These are phyloP conservation scores for Magnolia officinalis DNA, from an alignment of 164 flowering plant species.

Conservation along the genomic window DNA sequence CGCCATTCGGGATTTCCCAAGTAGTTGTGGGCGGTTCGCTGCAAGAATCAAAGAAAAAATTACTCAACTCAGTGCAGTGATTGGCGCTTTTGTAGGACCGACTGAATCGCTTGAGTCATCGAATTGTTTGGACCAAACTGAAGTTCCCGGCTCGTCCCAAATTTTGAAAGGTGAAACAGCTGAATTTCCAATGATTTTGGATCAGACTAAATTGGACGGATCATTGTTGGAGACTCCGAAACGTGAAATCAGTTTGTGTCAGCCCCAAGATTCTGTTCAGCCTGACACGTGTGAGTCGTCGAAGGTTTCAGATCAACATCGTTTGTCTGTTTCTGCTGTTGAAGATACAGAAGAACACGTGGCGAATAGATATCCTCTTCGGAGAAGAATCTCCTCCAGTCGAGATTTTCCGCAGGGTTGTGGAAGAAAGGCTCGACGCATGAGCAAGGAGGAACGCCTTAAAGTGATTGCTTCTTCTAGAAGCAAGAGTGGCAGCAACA, in stretches of 20 bases:
- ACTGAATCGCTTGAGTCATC: not conserved
- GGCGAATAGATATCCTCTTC: conserved; percentile 34
- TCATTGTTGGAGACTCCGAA: not conserved
- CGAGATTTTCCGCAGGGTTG: conserved; percentile 34
- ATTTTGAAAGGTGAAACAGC: not conserved
- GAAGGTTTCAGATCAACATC: conserved; percentile 5
- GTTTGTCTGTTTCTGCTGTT: not conserved
- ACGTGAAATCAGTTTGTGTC: not conserved
- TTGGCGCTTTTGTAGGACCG: not conserved
- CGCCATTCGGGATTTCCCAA: conserved; percentile 52
- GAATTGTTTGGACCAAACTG: not conserved
- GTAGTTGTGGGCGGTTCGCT: conserved; percentile 40
- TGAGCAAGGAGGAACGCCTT: conserved; percentile 21
- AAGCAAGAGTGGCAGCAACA: not conserved
- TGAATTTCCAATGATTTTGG: conserved; percentile 4
- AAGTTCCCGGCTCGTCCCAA: not conserved
- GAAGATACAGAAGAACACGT: conserved; percentile 3
- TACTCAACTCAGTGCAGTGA: not conserved
- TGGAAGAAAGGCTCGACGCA: conserved; percentile 32
- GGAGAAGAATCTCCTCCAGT: conserved; percentile 31
- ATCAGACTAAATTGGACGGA: not conserved
- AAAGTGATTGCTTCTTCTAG: conserved; percentile 4
- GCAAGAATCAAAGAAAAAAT: not conserved
- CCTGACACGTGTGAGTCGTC: not conserved
- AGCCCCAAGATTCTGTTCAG: not conserved